phyloP scores from a whole-genome alignment of 306 rosid species.

The Trifolium repens region DNA sequence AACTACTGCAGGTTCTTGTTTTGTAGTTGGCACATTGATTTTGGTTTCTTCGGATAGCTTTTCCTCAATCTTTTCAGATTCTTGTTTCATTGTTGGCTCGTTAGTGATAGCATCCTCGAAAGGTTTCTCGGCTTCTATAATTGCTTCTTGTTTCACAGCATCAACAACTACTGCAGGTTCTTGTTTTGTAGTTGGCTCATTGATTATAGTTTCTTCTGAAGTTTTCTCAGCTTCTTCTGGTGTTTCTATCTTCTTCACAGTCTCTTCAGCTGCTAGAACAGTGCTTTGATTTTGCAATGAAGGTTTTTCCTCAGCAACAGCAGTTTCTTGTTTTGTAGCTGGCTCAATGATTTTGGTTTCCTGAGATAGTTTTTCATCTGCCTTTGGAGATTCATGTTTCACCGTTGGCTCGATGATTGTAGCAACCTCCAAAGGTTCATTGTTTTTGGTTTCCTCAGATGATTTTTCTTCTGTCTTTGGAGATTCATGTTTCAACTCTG shows the following conservation, averaged over 20 bases:
- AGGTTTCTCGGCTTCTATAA: constrained; percentile 13
- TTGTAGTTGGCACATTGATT: constrained; percentile 14
- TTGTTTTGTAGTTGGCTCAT: constrained; percentile 11
- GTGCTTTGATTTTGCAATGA: too few relatives aligned
- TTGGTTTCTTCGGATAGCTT: constrained; percentile 27
- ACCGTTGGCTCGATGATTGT: constrained; percentile 20
- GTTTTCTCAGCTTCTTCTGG: constrained; percentile 28
- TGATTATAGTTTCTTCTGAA: constrained; percentile 11
- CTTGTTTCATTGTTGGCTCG: constrained; percentile 29
- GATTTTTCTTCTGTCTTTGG: constrained; percentile 32
- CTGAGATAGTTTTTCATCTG: constrained; percentile 26
- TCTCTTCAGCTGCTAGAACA: too few relatives aligned
- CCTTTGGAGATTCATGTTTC: constrained; percentile 31
- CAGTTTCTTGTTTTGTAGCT: background rate
- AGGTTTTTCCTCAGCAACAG: too few relatives aligned
- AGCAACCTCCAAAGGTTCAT: constrained; percentile 29
- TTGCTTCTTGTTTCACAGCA: constrained; percentile 30
- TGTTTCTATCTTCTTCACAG: background rate
- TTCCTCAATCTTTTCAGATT: constrained; percentile 30
- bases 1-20: too few relatives aligned
- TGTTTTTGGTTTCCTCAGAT: constrained; percentile 19
- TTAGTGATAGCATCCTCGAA: constrained; percentile 15
- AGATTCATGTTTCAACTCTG: constrained; percentile 34
- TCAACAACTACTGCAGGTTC: too few relatives aligned
- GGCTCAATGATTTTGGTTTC: constrained; percentile 31